Evolutionary conservation across 2,329 filamentous ascomycete species (phyloP).

Genomic region (Fusarium coffeatum): DNA sequence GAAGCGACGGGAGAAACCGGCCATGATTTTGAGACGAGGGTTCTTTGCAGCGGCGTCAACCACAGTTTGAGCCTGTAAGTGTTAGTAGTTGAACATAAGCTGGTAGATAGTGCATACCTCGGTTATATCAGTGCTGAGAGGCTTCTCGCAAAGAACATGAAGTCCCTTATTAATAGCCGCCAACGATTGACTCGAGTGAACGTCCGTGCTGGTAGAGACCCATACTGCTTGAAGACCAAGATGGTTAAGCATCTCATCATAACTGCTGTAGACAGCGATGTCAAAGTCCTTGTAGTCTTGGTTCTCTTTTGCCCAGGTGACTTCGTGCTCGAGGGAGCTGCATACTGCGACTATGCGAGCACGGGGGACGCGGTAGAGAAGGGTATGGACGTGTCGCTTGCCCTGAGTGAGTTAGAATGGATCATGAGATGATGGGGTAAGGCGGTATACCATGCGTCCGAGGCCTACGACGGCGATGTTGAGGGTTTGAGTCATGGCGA

Average conservation of each 20-base stretch:
- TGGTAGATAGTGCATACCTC: conserved; percentile 56
- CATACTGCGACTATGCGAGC: conserved; percentile 63
- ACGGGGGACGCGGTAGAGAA: conserved; percentile 58
- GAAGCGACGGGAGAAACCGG: conserved; percentile 57
- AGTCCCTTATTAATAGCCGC: conserved; percentile 65
- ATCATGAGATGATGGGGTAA: accelerated
- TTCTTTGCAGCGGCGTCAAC: conserved; percentile 65
- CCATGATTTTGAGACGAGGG: conserved; percentile 68
- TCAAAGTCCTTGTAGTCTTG: conserved; percentile 55
- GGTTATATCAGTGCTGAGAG: conserved; percentile 55
- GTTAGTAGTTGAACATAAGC: background rate
- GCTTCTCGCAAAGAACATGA: conserved; percentile 71
- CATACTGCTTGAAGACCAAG: conserved; percentile 56
- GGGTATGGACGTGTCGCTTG: conserved; percentile 61
- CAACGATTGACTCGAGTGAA: conserved; percentile 68
- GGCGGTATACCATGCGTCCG: conserved; percentile 58
- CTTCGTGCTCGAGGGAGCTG: conserved; percentile 57
- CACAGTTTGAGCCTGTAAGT: conserved; percentile 65
- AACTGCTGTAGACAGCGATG: conserved; percentile 58
- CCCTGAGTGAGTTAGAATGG: conserved; percentile 29
- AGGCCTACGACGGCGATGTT: conserved; percentile 61
- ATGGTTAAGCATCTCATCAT: conserved; percentile 59
- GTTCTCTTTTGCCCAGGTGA: conserved; percentile 58
- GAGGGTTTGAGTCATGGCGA: conserved; percentile 47
- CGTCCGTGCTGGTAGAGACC: conserved; percentile 59